phyloP scores from a whole-genome alignment of 305 asterid genomes.

The Plantago lanceolata region DNA sequence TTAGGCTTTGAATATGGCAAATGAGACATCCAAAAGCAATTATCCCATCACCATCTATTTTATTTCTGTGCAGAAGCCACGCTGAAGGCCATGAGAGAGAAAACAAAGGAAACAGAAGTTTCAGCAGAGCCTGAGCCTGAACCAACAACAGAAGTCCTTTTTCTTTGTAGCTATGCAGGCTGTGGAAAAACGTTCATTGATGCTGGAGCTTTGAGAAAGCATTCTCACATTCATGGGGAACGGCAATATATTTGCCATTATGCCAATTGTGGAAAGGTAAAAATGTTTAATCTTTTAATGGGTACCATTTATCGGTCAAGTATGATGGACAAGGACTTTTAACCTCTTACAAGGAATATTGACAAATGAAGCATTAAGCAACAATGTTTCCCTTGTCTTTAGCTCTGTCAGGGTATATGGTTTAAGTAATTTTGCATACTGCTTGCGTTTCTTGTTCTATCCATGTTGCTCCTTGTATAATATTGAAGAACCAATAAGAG shows the following conservation, averaged over 20 bases:
- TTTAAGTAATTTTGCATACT: too few species aligned
- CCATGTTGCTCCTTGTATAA: too few species aligned
- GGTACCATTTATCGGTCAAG: too few species aligned
- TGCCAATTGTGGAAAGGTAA: constrained; percentile 92
- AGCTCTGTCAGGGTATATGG: too few species aligned
- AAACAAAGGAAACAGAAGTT: constrained; percentile 50
- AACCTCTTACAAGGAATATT: too few species aligned
- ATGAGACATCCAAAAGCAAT: not conserved
- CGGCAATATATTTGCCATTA: constrained; percentile 90
- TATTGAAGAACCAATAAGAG: too few species aligned
- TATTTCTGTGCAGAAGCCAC: constrained; percentile 53
- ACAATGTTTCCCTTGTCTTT: too few species aligned
- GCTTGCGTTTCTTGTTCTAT: too few species aligned
- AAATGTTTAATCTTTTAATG: not conserved
- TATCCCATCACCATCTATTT: constrained; percentile 13
- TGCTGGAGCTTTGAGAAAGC: constrained; percentile 94
- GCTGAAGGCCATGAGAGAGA: constrained; percentile 58
- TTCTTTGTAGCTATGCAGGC: constrained; percentile 92
- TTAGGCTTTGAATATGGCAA: not conserved
- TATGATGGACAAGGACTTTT: too few species aligned
- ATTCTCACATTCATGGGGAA: constrained; percentile 97
- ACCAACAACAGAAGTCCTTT: constrained; percentile 93
- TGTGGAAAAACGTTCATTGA: constrained; percentile 97
- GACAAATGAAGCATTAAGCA: too few species aligned
- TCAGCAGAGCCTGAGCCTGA: constrained; percentile 77